These are phyloP conservation scores for Claviceps africana DNA, from an alignment of 2,329 filamentous ascomycete species.

Conservation along the genomic window DNA sequence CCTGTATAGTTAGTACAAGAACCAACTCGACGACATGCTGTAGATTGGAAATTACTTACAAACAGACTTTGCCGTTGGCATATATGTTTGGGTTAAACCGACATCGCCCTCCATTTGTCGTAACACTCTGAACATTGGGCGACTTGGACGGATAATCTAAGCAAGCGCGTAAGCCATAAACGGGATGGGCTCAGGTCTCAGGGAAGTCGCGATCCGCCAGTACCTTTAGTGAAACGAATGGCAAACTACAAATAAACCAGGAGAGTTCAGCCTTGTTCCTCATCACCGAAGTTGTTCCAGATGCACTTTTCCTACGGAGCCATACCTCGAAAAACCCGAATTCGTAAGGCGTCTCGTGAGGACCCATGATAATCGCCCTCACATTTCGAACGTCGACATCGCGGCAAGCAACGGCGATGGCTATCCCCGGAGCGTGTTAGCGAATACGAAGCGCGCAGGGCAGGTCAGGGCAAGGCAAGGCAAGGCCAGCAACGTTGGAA, in stretches of 20 bases:
- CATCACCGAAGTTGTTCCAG: background rate
- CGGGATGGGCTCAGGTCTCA: background rate
- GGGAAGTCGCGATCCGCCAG: background rate
- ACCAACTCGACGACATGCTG: background rate
- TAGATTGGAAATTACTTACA: conserved; percentile 40
- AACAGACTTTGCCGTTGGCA: conserved; percentile 74
- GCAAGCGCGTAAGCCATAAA: conserved; percentile 18
- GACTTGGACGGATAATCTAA: conserved; percentile 69
- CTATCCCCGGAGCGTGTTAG: conserved; percentile 25
- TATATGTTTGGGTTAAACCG: conserved; percentile 98
- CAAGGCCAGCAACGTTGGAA: no score
- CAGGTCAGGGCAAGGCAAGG: no score
- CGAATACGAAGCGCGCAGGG: background rate
- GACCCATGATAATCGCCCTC: conserved; percentile 77
- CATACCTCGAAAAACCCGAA: conserved; percentile 91
- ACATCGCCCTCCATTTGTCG: conserved; percentile 76
- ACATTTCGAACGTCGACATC: conserved; percentile 84
- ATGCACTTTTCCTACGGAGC: conserved; percentile 4
- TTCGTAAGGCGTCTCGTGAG: conserved; percentile 89
- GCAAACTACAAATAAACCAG: conserved; percentile 41
- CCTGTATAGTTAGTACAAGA: conserved; percentile 25
- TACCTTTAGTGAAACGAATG: conserved; percentile 64
- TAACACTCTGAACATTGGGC: conserved; percentile 51
- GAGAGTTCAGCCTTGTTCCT: background rate
- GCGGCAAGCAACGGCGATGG: conserved; percentile 73